These are phyloP conservation scores for Cyclospora cayetanensis DNA, from an alignment of 169 alveolate genomes.

Conservation along the genomic window DNA sequence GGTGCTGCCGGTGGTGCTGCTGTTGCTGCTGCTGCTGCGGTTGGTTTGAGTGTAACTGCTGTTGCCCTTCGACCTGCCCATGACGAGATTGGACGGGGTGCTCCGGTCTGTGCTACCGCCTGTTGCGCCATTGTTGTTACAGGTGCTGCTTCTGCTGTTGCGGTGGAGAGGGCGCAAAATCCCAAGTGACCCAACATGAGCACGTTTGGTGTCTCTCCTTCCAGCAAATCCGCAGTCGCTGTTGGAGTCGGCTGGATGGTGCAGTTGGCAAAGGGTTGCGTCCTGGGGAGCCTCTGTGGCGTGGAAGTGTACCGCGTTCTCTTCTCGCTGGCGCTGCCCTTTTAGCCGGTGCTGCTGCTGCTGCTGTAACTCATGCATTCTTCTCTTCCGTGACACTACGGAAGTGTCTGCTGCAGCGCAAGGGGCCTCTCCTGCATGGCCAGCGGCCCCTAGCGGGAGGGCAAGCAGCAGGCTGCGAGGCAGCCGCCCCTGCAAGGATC, in stretches of 20 bases:
- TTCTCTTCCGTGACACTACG: neutral
- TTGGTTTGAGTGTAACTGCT: neutral
- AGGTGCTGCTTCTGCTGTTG: conserved; percentile 36
- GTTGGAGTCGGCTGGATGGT: neutral
- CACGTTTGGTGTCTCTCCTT: neutral
- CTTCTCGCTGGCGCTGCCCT: neutral
- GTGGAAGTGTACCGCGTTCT: neutral
- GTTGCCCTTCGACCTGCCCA: neutral
- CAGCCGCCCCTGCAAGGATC: too few species aligned
- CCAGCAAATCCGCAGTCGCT: neutral
- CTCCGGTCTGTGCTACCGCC: neutral
- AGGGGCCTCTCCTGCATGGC: neutral
- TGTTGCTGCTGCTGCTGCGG: conserved; percentile 3
- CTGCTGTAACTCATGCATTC: neutral
- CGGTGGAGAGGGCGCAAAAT: neutral
- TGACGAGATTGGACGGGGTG: neutral
- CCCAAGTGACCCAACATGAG: neutral
- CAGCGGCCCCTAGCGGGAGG: conserved; percentile 37
- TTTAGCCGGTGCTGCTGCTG: neutral
- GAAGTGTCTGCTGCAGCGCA: neutral
- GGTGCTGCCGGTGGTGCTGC: conserved; percentile 9
- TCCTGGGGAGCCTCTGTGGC: too few species aligned
- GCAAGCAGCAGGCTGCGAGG: too few species aligned
- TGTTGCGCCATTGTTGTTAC: neutral
- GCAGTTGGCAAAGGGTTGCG: too few species aligned